phyloP scores from a whole-genome alignment of 2,329 filamentous ascomycete genomes.

The Pseudonectria foliicola region DNA sequence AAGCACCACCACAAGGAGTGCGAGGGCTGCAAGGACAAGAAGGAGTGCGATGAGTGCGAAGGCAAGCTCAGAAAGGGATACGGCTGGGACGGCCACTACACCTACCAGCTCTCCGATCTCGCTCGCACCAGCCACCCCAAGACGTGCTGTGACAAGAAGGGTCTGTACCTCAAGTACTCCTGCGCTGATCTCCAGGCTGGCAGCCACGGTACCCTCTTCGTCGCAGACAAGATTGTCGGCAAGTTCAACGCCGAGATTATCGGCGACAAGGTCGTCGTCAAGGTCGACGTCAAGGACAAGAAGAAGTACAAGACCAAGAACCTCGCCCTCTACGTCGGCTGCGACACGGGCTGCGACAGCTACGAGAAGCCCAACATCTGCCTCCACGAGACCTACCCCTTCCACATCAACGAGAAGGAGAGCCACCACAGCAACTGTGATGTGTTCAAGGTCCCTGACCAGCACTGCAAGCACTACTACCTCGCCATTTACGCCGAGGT shows the following conservation, averaged over 20 bases:
- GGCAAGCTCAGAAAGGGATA: neutral
- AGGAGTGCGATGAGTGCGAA: neutral
- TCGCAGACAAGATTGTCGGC: conserved; percentile 6
- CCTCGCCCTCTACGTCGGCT: conserved; percentile 10
- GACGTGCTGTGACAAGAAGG: conserved; percentile 11
- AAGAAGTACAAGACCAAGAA: conserved; percentile 8
- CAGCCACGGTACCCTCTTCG: conserved; percentile 7
- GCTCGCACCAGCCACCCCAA: conserved; percentile 7
- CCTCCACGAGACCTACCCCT: conserved; percentile 13
- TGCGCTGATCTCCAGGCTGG: conserved; percentile 10
- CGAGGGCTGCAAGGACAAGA: neutral
- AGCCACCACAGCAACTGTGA: conserved; percentile 13
- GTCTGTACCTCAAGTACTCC: conserved; percentile 10
- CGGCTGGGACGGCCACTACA: conserved; percentile 3
- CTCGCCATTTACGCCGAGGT: conserved; percentile 18
- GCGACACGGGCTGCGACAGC: conserved; percentile 9
- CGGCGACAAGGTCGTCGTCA: conserved; percentile 9
- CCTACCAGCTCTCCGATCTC: conserved; percentile 7
- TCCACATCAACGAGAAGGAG: conserved; percentile 11
- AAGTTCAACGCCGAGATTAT: conserved; percentile 12
- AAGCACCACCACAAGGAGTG: neutral
- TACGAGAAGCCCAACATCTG: conserved; percentile 13
- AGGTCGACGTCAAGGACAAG: conserved; percentile 9
- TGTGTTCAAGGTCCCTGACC: conserved; percentile 14
- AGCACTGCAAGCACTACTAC: conserved; percentile 17